Base-by-base conservation (phyloP, 192 early-diverging fungal species). In the Lobosporangium transversale region DNA sequence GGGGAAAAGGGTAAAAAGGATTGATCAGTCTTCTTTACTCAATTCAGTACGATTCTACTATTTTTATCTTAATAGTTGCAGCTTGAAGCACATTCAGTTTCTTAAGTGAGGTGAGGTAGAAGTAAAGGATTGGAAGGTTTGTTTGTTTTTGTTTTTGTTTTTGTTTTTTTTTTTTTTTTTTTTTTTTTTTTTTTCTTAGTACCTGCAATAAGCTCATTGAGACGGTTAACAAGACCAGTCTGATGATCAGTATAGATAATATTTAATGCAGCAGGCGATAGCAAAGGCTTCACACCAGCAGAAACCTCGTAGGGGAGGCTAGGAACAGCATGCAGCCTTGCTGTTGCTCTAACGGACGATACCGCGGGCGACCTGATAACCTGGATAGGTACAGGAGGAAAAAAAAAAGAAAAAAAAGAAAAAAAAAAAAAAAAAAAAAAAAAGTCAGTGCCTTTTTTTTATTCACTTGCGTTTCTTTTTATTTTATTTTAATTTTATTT, bases 141-240 rank as follows among this genome's bases (percentile, higher is more conserved):
- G n/a, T n/a, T n/a, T n/a, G n/a, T n/a, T n/a, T n/a, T n/a, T n/a
- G n/a, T n/a, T n/a, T n/a, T n/a, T n/a, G n/a, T n/a, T n/a, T n/a
- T n/a, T n/a, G n/a, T n/a, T n/a, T n/a, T n/a, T n/a, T n/a, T 40
- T 14, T 40, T 40, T 40, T 10, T 14, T 40, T 40, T 40, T 40
- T 40, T 40, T 40, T 7, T 40, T 40, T 14, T 10, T 7, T 40
- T 10, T 17, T 31, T 17, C 18, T 24, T 36, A 21, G 30, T 68
- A 79, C 75, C 70, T 55, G 75, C 61, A 43, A 66, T 73, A 40
- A 82, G 76, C 44, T 73, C 61, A 58, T 82, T 82, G 51, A 82
- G 59, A 23, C 66, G 64, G 48, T 74, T 53, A 47, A 82, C 63
- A 6, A 82, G 56, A 36, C 50, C 58, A 29, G 17, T 56, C 36